phyloP scores from a whole-genome alignment of 2,329 filamentous ascomycete species.

The Chaetomium olivaceum region DNA sequence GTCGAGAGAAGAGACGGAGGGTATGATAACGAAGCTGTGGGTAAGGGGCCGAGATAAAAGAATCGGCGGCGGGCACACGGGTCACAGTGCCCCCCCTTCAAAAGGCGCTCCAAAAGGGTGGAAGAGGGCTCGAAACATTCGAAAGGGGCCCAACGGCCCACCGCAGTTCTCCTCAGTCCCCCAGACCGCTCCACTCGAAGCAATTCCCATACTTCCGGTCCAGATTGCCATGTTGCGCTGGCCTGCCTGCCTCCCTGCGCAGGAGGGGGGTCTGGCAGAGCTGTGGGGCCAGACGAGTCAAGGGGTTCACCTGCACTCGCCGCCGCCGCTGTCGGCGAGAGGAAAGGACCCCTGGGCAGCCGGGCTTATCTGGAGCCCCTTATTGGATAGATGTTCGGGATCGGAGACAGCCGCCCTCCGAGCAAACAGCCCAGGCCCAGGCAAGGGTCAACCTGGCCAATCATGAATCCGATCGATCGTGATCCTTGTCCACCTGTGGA shows the following conservation, averaged over 20 bases:
- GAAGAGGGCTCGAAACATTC: neutral
- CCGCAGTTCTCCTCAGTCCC: neutral
- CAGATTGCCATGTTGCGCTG: neutral
- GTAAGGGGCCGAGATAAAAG: conserved; percentile 1
- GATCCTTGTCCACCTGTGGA: neutral
- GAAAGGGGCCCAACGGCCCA: neutral
- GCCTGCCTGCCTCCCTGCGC: neutral
- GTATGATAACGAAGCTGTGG: neutral
- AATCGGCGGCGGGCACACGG: neutral
- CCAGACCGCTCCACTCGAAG: conserved; percentile 12
- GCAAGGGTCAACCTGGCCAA: conserved; percentile 10
- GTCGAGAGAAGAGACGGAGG: conserved; percentile 2
- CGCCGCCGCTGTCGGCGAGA: conserved; percentile 10
- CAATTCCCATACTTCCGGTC: conserved; percentile 2
- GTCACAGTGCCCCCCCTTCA: too few relatives aligned
- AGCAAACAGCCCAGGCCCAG: neutral
- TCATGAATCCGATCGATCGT: neutral
- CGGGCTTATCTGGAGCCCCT: conserved; percentile 25
- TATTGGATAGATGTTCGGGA: conserved; percentile 23
- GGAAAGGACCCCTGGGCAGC: conserved; percentile 7
- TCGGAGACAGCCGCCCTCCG: conserved; percentile 27
- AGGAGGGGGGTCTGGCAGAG: neutral
- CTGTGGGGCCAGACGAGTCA: conserved; percentile 1
- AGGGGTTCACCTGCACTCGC: neutral
- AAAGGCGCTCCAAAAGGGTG: neutral